phyloP scores from a whole-genome alignment of 257 asterid genomes.

The Solanum chiquidenum region DNA sequence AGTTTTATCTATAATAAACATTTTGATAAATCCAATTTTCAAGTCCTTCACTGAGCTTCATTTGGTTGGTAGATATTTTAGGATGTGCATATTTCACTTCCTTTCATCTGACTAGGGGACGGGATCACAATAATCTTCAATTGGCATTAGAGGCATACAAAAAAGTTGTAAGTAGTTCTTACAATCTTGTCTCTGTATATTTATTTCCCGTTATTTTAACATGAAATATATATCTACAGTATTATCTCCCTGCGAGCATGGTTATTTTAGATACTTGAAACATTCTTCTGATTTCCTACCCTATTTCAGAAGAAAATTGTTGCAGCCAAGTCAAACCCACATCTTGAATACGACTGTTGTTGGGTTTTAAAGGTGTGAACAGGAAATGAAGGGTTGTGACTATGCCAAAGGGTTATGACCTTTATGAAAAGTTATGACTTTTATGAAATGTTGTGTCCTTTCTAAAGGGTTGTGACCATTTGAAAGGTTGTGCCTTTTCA shows the following conservation, averaged over 20 bases:
- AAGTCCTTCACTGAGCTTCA: background rate
- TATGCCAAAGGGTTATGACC: too few relatives aligned
- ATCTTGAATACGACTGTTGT: conserved; percentile 65
- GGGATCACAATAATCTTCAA: conserved; percentile 14
- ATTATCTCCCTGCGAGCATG: background rate
- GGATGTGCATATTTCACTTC: conserved; percentile 81
- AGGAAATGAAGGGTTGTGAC: too few relatives aligned
- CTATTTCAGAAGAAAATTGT: conserved; percentile 67
- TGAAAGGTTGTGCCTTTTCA: too few relatives aligned
- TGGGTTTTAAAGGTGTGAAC: too few relatives aligned
- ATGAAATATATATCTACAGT: background rate
- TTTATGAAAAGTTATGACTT: too few relatives aligned
- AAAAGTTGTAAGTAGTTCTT: background rate
- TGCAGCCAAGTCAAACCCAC: conserved; percentile 58
- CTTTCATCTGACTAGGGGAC: conserved; percentile 64
- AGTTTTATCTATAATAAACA: background rate
- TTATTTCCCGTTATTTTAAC: background rate
- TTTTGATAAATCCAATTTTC: background rate
- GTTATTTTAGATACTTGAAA: background rate
- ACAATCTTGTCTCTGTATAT: background rate
- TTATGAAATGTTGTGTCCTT: too few relatives aligned
- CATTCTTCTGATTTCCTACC: background rate
- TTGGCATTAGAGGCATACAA: background rate
- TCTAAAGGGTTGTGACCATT: too few relatives aligned
- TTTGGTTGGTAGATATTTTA: background rate